phyloP scores from a whole-genome alignment of 73 alveolate species.

The Tetrahymena elliotti region DNA sequence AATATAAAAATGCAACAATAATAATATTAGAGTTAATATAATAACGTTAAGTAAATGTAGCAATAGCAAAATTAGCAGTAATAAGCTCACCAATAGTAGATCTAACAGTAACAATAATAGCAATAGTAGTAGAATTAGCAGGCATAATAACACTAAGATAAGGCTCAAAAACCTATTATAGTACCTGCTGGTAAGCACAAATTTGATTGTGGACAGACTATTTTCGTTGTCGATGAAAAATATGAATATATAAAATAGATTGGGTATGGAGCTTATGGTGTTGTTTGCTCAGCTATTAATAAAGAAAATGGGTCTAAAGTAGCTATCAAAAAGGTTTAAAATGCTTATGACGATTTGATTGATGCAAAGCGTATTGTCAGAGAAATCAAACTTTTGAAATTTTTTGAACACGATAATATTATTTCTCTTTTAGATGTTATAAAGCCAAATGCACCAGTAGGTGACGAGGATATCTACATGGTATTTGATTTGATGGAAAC shows the following conservation, averaged over 20 bases:
- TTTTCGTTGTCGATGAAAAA: conserved; percentile 65
- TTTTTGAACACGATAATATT: conserved; percentile 80
- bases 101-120: neutral
- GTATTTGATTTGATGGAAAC: conserved; percentile 87
- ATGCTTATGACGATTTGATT: conserved; percentile 75
- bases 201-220: conserved; percentile 42
- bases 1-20: neutral
- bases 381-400: conserved; percentile 64
- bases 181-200: conserved; percentile 43
- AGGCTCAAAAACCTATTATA: neutral
- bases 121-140: neutral
- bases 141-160: neutral
- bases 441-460: conserved; percentile 75
- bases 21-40: neutral
- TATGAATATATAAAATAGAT: conserved; percentile 70
- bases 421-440: conserved; percentile 62
- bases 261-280: conserved; percentile 91
- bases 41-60: neutral
- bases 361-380: conserved; percentile 83
- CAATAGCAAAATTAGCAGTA: neutral
- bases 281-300: conserved; percentile 80
- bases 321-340: conserved; percentile 90
- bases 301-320: conserved; percentile 70
- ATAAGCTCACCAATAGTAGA: neutral
- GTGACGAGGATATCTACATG: conserved; percentile 83